Conservation (phyloP, 2,329 filamentous ascomycete species). For the Juglanconis sp. region DNA sequence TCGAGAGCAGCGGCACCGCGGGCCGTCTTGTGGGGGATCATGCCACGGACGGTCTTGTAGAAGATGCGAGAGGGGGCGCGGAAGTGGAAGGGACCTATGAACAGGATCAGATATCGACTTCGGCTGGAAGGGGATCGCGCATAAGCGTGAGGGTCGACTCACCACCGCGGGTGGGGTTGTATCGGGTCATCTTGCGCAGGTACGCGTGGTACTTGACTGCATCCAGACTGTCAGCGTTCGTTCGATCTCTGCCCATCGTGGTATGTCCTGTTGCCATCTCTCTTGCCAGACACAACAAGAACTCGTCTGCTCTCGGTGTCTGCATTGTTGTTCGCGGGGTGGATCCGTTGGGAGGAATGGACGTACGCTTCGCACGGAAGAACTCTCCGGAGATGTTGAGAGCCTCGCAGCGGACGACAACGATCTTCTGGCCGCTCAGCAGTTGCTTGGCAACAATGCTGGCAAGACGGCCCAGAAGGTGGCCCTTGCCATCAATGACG, state of each 20-base stretch:
- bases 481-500: slow-evolving; percentile 99
- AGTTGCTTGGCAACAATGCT: slow-evolving; percentile 98
- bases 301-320: not conserved
- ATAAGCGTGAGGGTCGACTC: slow-evolving; percentile 39
- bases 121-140: slow-evolving; percentile 20
- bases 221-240: slow-evolving; percentile 46
- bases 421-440: slow-evolving; percentile 98
- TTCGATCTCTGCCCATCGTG: not conserved
- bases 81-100: slow-evolving; percentile 96
- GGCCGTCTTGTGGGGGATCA: slow-evolving; percentile 99
- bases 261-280: not conserved
- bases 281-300: not conserved
- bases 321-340: not conserved
- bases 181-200: slow-evolving; percentile 99
- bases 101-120: slow-evolving; percentile 45
- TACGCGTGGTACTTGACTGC: slow-evolving; percentile 99
- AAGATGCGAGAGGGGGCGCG: slow-evolving; percentile 98
- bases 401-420: slow-evolving; percentile 96
- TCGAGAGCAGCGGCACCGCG: slow-evolving; percentile 94
- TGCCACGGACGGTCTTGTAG: slow-evolving; percentile 99
- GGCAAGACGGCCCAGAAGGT: slow-evolving; percentile 98
- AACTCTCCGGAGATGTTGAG: slow-evolving; percentile 99
- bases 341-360: slow-evolving; percentile 22
- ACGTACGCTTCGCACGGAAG: slow-evolving; percentile 99
- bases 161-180: slow-evolving; percentile 98